Evolutionary conservation across 257 asterid genomes (phyloP), one percentile per base, ranked within the genome.

Genomic region (Petunia axillaris): DNA sequence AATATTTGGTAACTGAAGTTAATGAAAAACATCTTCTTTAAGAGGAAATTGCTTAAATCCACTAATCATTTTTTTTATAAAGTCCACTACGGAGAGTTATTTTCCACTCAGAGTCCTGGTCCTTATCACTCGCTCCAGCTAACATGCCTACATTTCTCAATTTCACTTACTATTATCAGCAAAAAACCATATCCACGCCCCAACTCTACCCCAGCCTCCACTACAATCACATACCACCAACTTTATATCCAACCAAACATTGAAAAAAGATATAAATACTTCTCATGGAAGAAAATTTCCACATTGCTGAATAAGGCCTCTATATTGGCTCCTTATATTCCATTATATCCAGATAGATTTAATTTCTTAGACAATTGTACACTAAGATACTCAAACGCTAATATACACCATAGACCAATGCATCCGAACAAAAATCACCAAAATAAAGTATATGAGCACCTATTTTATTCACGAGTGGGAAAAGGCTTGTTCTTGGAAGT

Each of bases 191-290:
- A 40, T 10, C 75, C 75, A 66, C 1, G 3, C 54, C 54, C 38
- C 15, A 66, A 66, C 54, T 13, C 5, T 65, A 3, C 36, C 46
- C 74, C 13, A 14, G 35, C 74, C 11, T 40, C 53, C 37, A 65
- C 52, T 52, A 65, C 35, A 40, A 65, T 65, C 74, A 65, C 50
- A 65, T 65, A 14, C 53, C 53, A 6, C 74, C 74, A 65, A 65
- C 52, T 65, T 65, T 44, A 40, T 65, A 65, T 65, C 74, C 11
- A 40, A 40, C 74, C 74, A 65, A 65, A 40, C 52, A 14, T 65
- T 44, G 8, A 65, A 6, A 65, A 3, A 65, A 39, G 74, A 65
- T 16, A 16, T 39, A 65, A 40, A 40, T 40, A 15, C 4, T 65
- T 65, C 74, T 65, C 52, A 6, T 65, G 3, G 74, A 65, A 6